A percentile compares a stretch with the other conserved stretches of the same genome.
phyloP scores from a whole-genome alignment of 495 filamentous ascomycete species.

The Extremus antarcticus region DNA sequence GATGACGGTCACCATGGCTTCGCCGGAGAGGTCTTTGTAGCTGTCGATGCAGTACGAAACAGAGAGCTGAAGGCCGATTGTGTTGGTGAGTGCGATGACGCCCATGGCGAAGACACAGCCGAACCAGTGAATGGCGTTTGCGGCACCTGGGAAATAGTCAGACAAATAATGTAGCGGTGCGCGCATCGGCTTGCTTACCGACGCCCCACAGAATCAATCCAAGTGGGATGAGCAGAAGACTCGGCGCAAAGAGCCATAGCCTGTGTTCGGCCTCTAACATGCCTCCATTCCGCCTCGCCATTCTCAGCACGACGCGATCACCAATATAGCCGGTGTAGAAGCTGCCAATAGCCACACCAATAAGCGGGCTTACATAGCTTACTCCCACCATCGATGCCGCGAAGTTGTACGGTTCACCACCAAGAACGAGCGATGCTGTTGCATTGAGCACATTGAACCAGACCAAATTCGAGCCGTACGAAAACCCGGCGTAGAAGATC shows the following conservation, averaged over 20 bases:
- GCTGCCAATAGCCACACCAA: conserved; percentile 41
- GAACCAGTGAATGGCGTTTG: conserved; percentile 33
- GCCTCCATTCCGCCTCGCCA: conserved; percentile 52
- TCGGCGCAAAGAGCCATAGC: conserved; percentile 46
- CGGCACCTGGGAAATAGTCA: conserved; percentile 32
- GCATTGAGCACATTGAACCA: conserved; percentile 60
- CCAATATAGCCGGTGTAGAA: conserved; percentile 45
- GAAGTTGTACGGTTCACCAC: conserved; percentile 45
- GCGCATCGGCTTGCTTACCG: too few species aligned
- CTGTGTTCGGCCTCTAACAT: conserved; percentile 52
- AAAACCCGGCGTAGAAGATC: conserved; percentile 56
- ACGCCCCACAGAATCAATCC: conserved; percentile 60
- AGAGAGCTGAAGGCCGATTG: conserved; percentile 47
- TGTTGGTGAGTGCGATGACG: conserved; percentile 44
- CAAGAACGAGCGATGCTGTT: conserved; percentile 51
- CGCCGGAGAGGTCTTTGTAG: conserved; percentile 51
- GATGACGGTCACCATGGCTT: conserved; percentile 54
- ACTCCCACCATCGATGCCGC: conserved; percentile 51
- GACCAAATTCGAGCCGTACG: conserved; percentile 52
- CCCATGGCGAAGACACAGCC: conserved; percentile 54
- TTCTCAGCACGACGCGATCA: conserved; percentile 46
- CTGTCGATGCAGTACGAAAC: conserved; percentile 54
- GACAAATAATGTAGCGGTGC: neutral
- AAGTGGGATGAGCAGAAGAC: conserved; percentile 43
- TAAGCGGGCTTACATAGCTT: conserved; percentile 46